Evolutionary conservation across 2,329 filamentous ascomycete genomes (phyloP).

Genomic region (Seiridium cupressi): DNA sequence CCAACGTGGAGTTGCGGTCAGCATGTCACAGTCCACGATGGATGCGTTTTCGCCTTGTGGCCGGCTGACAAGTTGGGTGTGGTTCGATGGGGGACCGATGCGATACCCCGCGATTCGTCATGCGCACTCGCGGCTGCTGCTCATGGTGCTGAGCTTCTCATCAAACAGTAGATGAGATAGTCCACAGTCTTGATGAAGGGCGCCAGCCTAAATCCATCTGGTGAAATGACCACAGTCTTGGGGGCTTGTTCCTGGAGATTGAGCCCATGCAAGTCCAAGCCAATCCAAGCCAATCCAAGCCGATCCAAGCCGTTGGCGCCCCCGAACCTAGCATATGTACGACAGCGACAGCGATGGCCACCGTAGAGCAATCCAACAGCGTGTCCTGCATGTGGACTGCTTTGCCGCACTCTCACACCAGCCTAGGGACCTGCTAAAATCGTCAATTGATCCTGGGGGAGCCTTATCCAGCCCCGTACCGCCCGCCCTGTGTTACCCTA

Average conservation of each 20-base stretch:
- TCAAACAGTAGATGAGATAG: background rate
- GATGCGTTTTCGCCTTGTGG: background rate
- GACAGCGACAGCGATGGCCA: background rate
- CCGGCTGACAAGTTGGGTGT: background rate
- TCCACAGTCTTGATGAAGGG: background rate
- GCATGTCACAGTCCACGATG: background rate
- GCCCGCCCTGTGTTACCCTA: too few relatives aligned
- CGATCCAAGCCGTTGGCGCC: background rate
- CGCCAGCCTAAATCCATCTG: background rate
- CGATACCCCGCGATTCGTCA: constrained; percentile 6
- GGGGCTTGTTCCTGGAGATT: background rate
- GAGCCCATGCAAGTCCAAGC: background rate
- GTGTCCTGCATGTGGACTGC: too few relatives aligned
- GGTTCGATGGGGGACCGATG: background rate
- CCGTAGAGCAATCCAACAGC: background rate
- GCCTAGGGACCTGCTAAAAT: too few relatives aligned
- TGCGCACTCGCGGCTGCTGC: background rate
- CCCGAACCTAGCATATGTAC: background rate
- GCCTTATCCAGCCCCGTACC: too few relatives aligned
- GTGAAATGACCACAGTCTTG: background rate
- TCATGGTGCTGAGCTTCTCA: background rate
- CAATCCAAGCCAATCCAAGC: background rate
- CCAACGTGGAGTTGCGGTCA: background rate
- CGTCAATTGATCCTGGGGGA: too few relatives aligned
- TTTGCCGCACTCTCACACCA: too few relatives aligned